Base-by-base conservation (phyloP, 2,329 filamentous ascomycete genomes). In the Trichoderma simmonsii region DNA sequence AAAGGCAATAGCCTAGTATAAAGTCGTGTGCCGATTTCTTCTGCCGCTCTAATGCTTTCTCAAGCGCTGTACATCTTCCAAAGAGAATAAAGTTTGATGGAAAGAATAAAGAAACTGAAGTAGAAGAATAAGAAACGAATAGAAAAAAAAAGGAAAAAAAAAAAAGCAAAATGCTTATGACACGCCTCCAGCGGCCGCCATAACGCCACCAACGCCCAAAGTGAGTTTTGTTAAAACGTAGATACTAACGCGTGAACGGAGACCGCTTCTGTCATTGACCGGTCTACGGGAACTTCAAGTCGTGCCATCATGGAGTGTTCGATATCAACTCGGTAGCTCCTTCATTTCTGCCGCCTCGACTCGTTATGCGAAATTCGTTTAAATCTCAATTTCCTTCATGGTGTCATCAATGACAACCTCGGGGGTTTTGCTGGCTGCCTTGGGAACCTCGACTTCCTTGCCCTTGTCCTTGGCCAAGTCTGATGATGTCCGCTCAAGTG, bases 311-410 rank as follows among this genome's bases (percentile, higher is more conserved):
- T 77, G 66, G 70, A 65, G 70, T 74, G 32, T 73, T 63, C 51
- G 54, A 61, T 70, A 51, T 73, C 68, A 64, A 64, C 60, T 72
- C 61, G 30, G 56, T 34, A 54, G 24, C 34, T 39, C 48, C 15
- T 64, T 43, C 36, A 36, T 36, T 51, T 34, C 11, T 51, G 28
- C 30, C 43, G 57, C 59, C 57, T 5, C 56, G 39, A 54, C 15
- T 62, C 66, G 36, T 69, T 28, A 61, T 51, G 30, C 60, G 56
- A 64, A 32, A 48, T 30, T 30, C 59, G 28, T 59, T 79, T 73
- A 90, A 76, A 90, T 90, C 80, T 89, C 87, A 80, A 90, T 90
- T 73, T 86, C 88, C 82, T 88, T 90, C 87, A 90, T 88, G 36
- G 83, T 81, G 72, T 85, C 86, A 70, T 88, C 87, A 12, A 70